These are phyloP conservation scores for Mycena vitilis DNA, from an alignment of 768 basidiomycete species.

Conservation along the genomic window DNA sequence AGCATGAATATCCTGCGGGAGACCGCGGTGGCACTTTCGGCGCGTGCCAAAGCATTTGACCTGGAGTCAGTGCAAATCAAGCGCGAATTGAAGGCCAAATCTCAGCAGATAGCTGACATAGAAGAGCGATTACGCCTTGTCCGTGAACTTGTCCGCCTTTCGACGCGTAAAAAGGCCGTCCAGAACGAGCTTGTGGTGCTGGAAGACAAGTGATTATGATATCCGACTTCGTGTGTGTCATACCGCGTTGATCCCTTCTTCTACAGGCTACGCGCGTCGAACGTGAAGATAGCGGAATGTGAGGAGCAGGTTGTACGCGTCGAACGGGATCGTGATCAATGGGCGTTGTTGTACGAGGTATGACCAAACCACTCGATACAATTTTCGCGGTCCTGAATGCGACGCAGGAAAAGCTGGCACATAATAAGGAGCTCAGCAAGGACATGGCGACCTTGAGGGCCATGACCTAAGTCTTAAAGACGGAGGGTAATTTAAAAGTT, in stretches of 20 bases:
- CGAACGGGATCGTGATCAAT: constrained; percentile 90
- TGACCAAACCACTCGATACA: constrained; percentile 39
- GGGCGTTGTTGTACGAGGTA: constrained; percentile 96
- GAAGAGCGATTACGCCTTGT: not conserved
- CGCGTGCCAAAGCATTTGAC: constrained; percentile 9
- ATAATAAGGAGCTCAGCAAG: not conserved
- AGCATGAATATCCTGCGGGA: constrained; percentile 2
- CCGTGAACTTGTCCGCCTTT: not conserved
- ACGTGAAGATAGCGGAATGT: constrained; percentile 1
- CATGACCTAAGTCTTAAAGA: not conserved
- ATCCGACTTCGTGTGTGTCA: not conserved
- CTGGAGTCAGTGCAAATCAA: not conserved
- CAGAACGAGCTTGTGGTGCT: not conserved
- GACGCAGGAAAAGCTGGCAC: not conserved
- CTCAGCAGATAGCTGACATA: not conserved
- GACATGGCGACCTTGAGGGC: constrained; percentile 6
- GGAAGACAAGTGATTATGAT: constrained; percentile 1
- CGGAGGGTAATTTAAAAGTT: not conserved
- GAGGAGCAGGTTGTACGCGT: constrained; percentile 87
- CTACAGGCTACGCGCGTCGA: not conserved
- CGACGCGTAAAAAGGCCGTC: not conserved
- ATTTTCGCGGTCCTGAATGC: not conserved
- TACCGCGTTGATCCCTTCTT: not conserved
- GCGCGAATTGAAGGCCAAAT: not conserved
- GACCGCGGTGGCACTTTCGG: not conserved